Conservation (phyloP, 2,329 filamentous ascomycete genomes). For the Arthroderma sp. region DNA sequence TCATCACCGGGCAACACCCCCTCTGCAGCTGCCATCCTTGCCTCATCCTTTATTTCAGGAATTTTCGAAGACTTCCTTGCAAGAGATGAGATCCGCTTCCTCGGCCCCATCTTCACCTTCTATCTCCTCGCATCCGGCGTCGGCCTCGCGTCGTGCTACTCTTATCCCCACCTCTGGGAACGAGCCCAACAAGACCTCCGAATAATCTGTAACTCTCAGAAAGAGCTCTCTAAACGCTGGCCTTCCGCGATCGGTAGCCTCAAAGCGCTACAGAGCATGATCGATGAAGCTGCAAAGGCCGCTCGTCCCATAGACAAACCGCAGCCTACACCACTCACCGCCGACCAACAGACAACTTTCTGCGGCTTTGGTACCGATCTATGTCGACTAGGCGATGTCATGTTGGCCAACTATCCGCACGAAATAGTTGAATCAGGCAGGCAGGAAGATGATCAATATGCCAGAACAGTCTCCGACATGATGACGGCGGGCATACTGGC, state of each 20-base stretch:
- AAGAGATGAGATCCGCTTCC: slow-evolving; percentile 33
- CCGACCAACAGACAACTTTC: slow-evolving; percentile 19
- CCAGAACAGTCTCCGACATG: slow-evolving; percentile 16
- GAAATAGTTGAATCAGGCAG: slow-evolving; percentile 12
- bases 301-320: slow-evolving; percentile 10
- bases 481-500: slow-evolving; percentile 17
- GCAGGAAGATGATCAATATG: slow-evolving; percentile 15
- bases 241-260: slow-evolving; percentile 22
- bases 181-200: slow-evolving; percentile 16
- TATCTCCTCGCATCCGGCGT: slow-evolving; percentile 32
- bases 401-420: slow-evolving; percentile 14
- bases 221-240: slow-evolving; percentile 21
- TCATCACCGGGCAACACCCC: slow-evolving; percentile 20
- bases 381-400: slow-evolving; percentile 19
- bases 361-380: slow-evolving; percentile 19
- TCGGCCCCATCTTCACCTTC: slow-evolving; percentile 35
- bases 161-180: slow-evolving; percentile 18
- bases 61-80: slow-evolving; percentile 37
- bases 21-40: slow-evolving; percentile 30
- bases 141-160: slow-evolving; percentile 28
- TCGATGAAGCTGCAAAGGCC: slow-evolving; percentile 14
- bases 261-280: slow-evolving; percentile 19
- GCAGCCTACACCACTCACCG: slow-evolving; percentile 14
- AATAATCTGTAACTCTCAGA: slow-evolving; percentile 19
- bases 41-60: slow-evolving; percentile 33